Evolutionary conservation across 305 asterid genomes (phyloP), one percentile per base, ranked within the genome.

Genomic region (Rubia tinctorum): DNA sequence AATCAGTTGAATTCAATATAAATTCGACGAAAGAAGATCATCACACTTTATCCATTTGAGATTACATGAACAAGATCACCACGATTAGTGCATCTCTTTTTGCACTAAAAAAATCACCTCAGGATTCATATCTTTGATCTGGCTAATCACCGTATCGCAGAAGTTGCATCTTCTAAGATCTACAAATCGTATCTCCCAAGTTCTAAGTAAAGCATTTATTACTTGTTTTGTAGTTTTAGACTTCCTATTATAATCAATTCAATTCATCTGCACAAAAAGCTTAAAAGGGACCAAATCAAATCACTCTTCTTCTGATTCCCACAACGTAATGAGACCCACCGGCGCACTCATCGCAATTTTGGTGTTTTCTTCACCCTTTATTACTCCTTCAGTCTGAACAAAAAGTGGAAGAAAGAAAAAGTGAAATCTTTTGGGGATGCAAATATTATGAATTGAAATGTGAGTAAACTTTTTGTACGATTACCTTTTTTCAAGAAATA

Each of bases 301-400:
- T 22, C 25, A 58, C 63, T 7, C 20, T 58, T 58, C 63, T 58
- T 58, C 34, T 20, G 30, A n/a, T 58, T 58, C 63, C 20, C 63
- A 58, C 25, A 4, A 58, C 20, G 63, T 51, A 51, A 51, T 51
- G 20, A 51, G 58, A 51, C 58, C 58, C 58, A 51, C 63, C 27
- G 30, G 63, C 30, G 63, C 63, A 58, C 30, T 51, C 58, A 51
- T 51, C 58, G 58, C 58, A 51, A 51, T 51, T 51, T 51, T 51
- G 58, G 63, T 58, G 14, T 10, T n/a, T 20, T 58, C 15, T 53
- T 53, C 22, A 53, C 59, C 59, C 63, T 58, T 58, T 58, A 22
- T 58, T 58, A 58, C 63, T 58, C 12, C 63, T 58, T 58, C 30
- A 14, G 30, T 58, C 34, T 8, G 20, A 22, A 22, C 30, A 58